These are phyloP conservation scores for Harrya chromipes DNA, from an alignment of 768 basidiomycete genomes.

Conservation along the genomic window DNA sequence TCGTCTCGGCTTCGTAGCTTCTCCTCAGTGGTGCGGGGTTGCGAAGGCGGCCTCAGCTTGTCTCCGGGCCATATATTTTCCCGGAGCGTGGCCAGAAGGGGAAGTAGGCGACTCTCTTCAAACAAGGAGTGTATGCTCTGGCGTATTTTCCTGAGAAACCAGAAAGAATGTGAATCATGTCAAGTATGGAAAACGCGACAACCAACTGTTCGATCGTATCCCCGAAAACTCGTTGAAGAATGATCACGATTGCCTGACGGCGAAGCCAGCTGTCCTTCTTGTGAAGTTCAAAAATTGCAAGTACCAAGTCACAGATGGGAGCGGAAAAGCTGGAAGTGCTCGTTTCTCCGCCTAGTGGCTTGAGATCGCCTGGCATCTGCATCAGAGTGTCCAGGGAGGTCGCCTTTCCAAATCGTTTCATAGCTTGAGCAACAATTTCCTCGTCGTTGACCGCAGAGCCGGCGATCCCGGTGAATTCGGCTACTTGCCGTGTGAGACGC, in stretches of 20 bases:
- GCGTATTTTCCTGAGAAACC: slow-evolving; percentile 69
- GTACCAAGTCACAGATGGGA: slow-evolving; percentile 90
- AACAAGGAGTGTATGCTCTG: slow-evolving; percentile 66
- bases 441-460: slow-evolving; percentile 79
- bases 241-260: slow-evolving; percentile 92
- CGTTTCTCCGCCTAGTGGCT: slow-evolving; percentile 83
- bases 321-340: slow-evolving; percentile 87
- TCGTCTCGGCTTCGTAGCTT: slow-evolving; percentile 78
- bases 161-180: slow-evolving; percentile 1
- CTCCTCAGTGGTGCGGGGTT: slow-evolving; percentile 77
- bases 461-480: slow-evolving; percentile 81
- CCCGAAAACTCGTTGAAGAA: slow-evolving; percentile 92
- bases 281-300: slow-evolving; percentile 93
- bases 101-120: slow-evolving; percentile 68
- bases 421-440: slow-evolving; percentile 76
- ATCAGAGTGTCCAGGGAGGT: slow-evolving; percentile 67
- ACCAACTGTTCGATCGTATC: slow-evolving; percentile 92
- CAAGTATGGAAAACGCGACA: not conserved
- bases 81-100: slow-evolving; percentile 62
- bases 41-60: slow-evolving; percentile 53
- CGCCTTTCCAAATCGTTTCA: slow-evolving; percentile 65
- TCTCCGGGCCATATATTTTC: slow-evolving; percentile 88
- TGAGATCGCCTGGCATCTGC: slow-evolving; percentile 73
- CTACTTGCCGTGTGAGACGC: slow-evolving; percentile 84
- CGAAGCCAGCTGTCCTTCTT: slow-evolving; percentile 97